Percentiles rank a stretch among this genome's conserved stretches.
Evolutionary conservation across 2,329 filamentous ascomycete species (phyloP).

Genomic region (Ophiognomonia clavigignenti-juglandacearum): DNA sequence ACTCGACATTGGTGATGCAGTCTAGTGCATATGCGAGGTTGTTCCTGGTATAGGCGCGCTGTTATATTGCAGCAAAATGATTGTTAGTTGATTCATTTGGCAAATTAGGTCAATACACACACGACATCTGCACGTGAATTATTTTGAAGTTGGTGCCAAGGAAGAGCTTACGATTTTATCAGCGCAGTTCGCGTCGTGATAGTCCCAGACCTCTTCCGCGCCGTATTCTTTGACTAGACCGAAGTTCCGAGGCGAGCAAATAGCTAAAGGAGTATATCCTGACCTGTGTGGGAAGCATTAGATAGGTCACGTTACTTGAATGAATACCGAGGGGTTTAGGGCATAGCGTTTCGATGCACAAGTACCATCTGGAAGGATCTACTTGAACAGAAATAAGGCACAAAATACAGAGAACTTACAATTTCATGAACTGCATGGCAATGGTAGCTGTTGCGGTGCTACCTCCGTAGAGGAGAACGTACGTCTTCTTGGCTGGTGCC

Average conservation of each 20-base stretch:
- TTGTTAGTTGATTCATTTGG: too few relatives aligned
- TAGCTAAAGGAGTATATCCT: slow-evolving; percentile 7
- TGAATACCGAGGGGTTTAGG: too few relatives aligned
- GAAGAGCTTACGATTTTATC: neutral
- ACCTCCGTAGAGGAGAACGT: slow-evolving; percentile 1
- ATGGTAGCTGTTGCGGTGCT: slow-evolving; percentile 1
- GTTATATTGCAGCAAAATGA: too few relatives aligned
- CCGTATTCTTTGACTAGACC: slow-evolving; percentile 32
- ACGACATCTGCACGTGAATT: too few relatives aligned
- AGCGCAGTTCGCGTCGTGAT: slow-evolving; percentile 8
- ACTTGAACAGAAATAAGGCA: too few relatives aligned
- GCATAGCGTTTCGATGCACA: too few relatives aligned
- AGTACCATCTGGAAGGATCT: too few relatives aligned
- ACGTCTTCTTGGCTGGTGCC: neutral
- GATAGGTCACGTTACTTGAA: too few relatives aligned
- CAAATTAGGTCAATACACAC: too few relatives aligned
- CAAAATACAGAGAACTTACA: neutral
- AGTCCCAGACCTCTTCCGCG: slow-evolving; percentile 37
- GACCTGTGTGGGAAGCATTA: neutral
- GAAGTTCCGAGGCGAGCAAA: slow-evolving; percentile 23
- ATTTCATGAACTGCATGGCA: neutral
- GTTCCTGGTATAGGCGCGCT: slow-evolving; percentile 26
- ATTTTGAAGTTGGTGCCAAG: too few relatives aligned
- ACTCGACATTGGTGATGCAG: slow-evolving; percentile 22
- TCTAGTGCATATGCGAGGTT: slow-evolving; percentile 33